phyloP scores from a whole-genome alignment of 1,139 yeast species.

The Sugiyamaella neomexicana region DNA sequence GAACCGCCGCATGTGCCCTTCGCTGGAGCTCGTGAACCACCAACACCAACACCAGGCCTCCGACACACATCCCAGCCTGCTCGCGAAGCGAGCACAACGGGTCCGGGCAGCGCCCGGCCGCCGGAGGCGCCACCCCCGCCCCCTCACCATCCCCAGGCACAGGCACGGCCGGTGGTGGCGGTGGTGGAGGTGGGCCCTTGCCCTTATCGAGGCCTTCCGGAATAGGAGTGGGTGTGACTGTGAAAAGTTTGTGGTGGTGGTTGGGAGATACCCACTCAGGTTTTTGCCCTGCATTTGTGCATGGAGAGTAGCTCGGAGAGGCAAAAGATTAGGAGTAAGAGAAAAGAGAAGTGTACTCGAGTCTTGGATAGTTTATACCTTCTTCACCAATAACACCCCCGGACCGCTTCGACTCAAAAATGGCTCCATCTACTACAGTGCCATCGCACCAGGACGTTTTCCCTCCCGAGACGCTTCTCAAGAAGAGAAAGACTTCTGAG shows the following conservation, averaged over 20 bases:
- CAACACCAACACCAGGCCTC: too few species aligned
- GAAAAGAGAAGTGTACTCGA: not conserved
- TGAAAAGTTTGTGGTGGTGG: not conserved
- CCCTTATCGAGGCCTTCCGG: constrained; percentile 1
- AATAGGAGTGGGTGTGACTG: constrained; percentile 1
- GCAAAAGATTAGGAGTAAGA: not conserved
- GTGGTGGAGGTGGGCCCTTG: too few species aligned
- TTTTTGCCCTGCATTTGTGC: not conserved
- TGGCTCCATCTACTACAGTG: constrained; percentile 33
- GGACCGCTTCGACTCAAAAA: constrained; percentile 22
- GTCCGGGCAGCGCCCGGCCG: not conserved
- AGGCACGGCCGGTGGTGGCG: too few species aligned
- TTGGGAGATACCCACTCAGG: not conserved
- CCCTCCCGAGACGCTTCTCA: constrained; percentile 94
- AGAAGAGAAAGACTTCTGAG: constrained; percentile 82
- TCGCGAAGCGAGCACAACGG: too few species aligned
- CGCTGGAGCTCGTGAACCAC: not conserved
- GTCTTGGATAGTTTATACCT: not conserved
- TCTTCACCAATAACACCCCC: constrained; percentile 4
- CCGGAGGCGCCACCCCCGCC: not conserved
- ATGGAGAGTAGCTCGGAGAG: not conserved
- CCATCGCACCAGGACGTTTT: constrained; percentile 40
- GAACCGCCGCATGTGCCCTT: too few species aligned
- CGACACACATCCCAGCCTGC: not conserved
- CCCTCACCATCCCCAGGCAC: too few species aligned